A percentile compares a stretch with the other conserved stretches of the same genome.
Evolutionary conservation across 495 filamentous ascomycete species (phyloP).

Genomic region (Neurospora tetraspora): DNA sequence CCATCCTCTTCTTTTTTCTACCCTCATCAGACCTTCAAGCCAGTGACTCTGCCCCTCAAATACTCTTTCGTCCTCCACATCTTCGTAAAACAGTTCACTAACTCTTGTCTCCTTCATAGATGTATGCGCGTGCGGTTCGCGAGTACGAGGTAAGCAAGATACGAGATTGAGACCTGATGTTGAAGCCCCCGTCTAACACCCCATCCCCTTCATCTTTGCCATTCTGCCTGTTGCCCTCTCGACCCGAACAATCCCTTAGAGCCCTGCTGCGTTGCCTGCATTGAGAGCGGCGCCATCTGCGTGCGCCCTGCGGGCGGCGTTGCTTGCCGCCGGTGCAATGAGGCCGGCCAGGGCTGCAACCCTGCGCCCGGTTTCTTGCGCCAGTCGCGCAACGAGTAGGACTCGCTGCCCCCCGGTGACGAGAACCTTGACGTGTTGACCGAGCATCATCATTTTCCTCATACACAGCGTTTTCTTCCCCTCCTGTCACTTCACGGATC

Average conservation of each 20-base stretch:
- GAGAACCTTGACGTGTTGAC: too few species aligned
- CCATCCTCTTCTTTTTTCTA: too few species aligned
- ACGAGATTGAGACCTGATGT: background rate
- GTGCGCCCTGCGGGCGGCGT: too few species aligned
- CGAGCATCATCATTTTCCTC: too few species aligned
- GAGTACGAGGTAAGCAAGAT: background rate
- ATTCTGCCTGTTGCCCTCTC: background rate
- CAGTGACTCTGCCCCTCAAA: background rate
- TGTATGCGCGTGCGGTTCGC: background rate
- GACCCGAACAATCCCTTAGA: background rate
- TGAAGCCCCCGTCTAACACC: background rate
- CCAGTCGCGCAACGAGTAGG: too few species aligned
- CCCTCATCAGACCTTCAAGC: background rate
- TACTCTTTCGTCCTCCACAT: background rate
- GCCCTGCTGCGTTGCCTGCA: too few species aligned
- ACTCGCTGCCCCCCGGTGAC: too few species aligned
- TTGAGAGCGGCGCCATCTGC: background rate
- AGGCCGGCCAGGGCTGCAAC: too few species aligned
- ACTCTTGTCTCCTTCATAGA: background rate
- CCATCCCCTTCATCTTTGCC: background rate
- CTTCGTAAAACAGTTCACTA: background rate
- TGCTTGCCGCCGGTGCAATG: too few species aligned
- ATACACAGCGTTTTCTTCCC: too few species aligned
- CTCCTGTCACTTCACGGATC: background rate
- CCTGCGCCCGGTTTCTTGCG: too few species aligned